These are phyloP conservation scores for Phytophthora syringae DNA, from an alignment of 352 stramenopile species.

Conservation along the genomic window DNA sequence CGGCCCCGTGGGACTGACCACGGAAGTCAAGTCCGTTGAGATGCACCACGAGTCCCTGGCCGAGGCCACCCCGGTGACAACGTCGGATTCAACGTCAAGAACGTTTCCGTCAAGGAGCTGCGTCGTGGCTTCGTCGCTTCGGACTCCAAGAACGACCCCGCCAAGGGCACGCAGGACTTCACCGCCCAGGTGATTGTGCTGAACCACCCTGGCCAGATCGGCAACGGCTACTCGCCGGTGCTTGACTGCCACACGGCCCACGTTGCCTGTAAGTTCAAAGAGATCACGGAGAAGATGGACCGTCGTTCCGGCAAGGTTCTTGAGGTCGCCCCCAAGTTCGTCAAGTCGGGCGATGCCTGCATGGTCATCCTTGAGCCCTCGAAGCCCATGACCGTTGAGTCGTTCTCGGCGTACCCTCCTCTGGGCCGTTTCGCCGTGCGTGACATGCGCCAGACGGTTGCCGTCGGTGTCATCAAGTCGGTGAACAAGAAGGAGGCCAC, in stretches of 20 bases:
- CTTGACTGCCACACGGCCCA: constrained; percentile 98
- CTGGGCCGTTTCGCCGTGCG: constrained; percentile 96
- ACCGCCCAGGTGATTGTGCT: constrained; percentile 97
- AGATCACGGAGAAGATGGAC: constrained; percentile 98
- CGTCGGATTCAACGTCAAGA: constrained; percentile 98
- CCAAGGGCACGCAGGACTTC: constrained; percentile 87
- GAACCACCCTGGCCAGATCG: constrained; percentile 95
- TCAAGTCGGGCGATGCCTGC: constrained; percentile 96
- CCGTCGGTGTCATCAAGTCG: constrained; percentile 78
- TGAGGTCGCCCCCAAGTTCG: constrained; percentile 94
- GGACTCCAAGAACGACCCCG: constrained; percentile 94
- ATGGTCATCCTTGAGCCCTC: constrained; percentile 95
- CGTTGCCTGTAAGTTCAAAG: constrained; percentile 95
- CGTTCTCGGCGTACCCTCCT: constrained; percentile 96
- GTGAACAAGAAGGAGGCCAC: constrained; percentile 18
- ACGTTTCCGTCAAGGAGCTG: constrained; percentile 95
- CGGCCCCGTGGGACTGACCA: constrained; percentile 89
- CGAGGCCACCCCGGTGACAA: constrained; percentile 95
- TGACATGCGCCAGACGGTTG: constrained; percentile 97
- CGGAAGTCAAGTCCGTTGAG: constrained; percentile 97
- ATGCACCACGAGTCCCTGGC: constrained; percentile 95
- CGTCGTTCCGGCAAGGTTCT: constrained; percentile 94
- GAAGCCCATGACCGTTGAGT: constrained; percentile 96
- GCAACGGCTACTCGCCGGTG: constrained; percentile 94
- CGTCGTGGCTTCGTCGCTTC: constrained; percentile 94